Evolutionary conservation across 257 asterid genomes (phyloP).

Genomic region (Solanum stenotomum): DNA sequence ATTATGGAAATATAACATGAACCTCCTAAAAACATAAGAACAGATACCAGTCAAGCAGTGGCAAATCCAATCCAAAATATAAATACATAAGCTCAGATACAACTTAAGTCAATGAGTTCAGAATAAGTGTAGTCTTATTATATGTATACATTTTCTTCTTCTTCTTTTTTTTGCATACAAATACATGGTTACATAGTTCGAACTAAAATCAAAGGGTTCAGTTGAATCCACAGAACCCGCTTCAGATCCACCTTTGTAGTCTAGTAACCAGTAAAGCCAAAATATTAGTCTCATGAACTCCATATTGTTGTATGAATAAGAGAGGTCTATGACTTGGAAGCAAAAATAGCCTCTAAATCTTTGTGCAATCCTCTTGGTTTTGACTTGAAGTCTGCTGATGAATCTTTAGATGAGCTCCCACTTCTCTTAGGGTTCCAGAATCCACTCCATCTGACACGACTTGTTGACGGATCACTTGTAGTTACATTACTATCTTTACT

Average conservation of each 20-base stretch:
- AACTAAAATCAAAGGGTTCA: not conserved
- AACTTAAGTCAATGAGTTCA: not conserved
- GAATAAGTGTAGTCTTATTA: not conserved
- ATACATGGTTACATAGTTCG: not conserved
- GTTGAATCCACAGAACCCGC: not conserved
- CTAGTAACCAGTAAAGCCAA: not conserved
- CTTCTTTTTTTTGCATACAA: not conserved
- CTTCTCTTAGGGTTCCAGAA: conserved; percentile 53
- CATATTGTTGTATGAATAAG: not conserved
- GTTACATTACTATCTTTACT: conserved; percentile 37
- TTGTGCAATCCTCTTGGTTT: conserved; percentile 55
- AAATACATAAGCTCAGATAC: not conserved
- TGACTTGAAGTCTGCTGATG: conserved; percentile 50
- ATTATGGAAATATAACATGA: not conserved
- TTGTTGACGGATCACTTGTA: conserved; percentile 54
- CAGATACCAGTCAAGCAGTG: not conserved
- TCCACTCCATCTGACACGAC: conserved; percentile 52
- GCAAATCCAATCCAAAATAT: not conserved
- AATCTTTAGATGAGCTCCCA: conserved; percentile 61
- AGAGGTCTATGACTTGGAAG: conserved; percentile 39
- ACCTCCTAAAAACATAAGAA: not conserved
- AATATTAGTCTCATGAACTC: not conserved
- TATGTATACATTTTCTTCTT: not conserved
- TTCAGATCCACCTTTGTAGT: not conserved
- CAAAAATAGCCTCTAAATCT: conserved; percentile 85